Evolutionary conservation across 768 basidiomycete genomes (phyloP), one percentile per base, ranked within the genome.

Genomic region (Myochromella boudieri): DNA sequence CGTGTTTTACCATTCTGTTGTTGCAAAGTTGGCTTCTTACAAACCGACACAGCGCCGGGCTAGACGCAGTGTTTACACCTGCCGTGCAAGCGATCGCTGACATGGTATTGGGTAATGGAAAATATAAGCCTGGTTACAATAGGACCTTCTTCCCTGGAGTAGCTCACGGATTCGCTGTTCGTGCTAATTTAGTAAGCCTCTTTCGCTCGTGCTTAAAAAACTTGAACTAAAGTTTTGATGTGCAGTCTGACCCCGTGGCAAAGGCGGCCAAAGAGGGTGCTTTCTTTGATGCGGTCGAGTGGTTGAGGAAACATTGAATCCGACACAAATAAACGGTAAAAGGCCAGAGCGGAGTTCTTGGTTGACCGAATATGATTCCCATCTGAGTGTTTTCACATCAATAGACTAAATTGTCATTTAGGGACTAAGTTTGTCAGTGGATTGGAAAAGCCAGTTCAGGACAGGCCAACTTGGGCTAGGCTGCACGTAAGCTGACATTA

Each of bases 231-330:
- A 21, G 15, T 29, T 28, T 12, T 38, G 4, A 14, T 40, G 18
- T 34, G 10, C 37, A 55, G 53, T 55, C 53, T 6, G 47, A 55
- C 33, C 53, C 53, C 12, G 40, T 55, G 18, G 53, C 45, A 14
- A 54, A 54, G 43, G 53, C 49, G 17, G 50, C 53, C 1, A 55
- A 55, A 24, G 49, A 49, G 33, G 53, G 53, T 0, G 53, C 53
- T 36, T 55, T 55, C 46, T 55, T 55, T 39, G 53, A 31, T 14
- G 53, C 53, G 12, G 50, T 55, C 14, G 37, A 52, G 28, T 55
- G 53, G 53, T 41, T 55, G 29, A 51, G 46, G 15, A 42, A 41
- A 3, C 49, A 46, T 43, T 53, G 24, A 48, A 22, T 38, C 11
- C 3, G 5, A n/a, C n/a, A n/a, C n/a, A n/a, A n/a, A n/a, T n/a